Percentiles rank a stretch among this genome's conserved stretches.
Evolutionary conservation across 2,329 filamentous ascomycete genomes (phyloP).

Genomic region (Aureobasidium sp.): DNA sequence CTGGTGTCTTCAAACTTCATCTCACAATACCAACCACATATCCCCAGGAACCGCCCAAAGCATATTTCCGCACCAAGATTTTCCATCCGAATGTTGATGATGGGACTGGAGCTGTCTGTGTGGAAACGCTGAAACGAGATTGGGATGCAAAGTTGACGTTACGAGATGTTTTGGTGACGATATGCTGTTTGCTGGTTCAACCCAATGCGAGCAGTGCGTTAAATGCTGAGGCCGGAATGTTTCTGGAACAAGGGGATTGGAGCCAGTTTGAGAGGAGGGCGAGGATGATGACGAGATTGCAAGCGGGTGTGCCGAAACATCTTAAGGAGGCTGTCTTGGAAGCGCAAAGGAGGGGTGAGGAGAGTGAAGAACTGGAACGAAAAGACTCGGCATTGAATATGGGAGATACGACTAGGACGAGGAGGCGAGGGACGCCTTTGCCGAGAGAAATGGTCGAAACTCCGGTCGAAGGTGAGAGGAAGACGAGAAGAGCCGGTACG

Average conservation of each 20-base stretch:
- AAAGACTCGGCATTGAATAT: conserved; percentile 8
- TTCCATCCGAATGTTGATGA: conserved; percentile 62
- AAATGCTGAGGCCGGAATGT: conserved; percentile 53
- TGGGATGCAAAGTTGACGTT: conserved; percentile 54
- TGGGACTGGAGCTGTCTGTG: conserved; percentile 54
- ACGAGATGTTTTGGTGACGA: conserved; percentile 53
- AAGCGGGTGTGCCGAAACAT: conserved; percentile 47
- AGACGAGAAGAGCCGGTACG: conserved; percentile 19
- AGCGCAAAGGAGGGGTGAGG: conserved; percentile 50
- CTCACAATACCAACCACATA: conserved; percentile 55
- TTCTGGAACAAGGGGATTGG: conserved; percentile 48
- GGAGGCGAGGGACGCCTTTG: conserved; percentile 14
- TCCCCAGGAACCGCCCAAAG: conserved; percentile 47
- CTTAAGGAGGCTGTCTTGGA: conserved; percentile 42
- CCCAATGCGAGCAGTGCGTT: conserved; percentile 59
- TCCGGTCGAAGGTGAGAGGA: conserved; percentile 22
- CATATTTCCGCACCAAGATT: conserved; percentile 53
- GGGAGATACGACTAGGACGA: neutral
- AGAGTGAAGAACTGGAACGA: conserved; percentile 24
- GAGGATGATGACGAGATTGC: conserved; percentile 55
- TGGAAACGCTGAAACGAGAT: conserved; percentile 58
- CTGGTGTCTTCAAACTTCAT: conserved; percentile 53
- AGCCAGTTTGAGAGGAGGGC: conserved; percentile 51
- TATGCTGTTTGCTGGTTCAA: conserved; percentile 56
- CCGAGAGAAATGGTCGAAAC: conserved; percentile 15